Percentiles rank a stretch among this genome's conserved stretches.
phyloP scores from a whole-genome alignment of 345 rosid genomes.

The Hevea brasiliensis region DNA sequence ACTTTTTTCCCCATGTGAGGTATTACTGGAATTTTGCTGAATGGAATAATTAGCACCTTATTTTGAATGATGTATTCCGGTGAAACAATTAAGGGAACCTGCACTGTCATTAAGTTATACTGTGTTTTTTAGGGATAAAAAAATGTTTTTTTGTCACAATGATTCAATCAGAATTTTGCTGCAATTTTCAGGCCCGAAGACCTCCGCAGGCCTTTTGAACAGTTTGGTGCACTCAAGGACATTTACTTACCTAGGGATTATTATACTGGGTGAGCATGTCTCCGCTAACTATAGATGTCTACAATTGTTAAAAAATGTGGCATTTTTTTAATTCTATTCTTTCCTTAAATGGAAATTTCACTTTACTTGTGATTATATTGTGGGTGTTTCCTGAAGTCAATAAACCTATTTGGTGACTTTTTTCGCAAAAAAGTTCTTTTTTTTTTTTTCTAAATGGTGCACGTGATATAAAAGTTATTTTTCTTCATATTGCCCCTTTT shows the following conservation, averaged over 20 bases:
- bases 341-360: neutral
- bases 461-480: neutral
- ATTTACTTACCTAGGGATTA: slow-evolving; percentile 91
- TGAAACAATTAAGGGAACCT: neutral
- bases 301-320: neutral
- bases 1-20: neutral
- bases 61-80: neutral
- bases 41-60: neutral
- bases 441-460: neutral
- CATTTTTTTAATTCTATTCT: neutral
- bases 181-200: slow-evolving; percentile 70
- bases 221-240: slow-evolving; percentile 86
- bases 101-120: neutral
- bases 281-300: neutral
- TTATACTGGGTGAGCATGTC: slow-evolving; percentile 72
- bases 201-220: slow-evolving; percentile 74
- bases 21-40: neutral
- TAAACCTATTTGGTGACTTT: neutral
- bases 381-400: neutral
- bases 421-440: neutral
- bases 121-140: neutral
- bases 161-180: neutral
- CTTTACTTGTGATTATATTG: neutral
- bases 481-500: neutral
- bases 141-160: neutral